Base-by-base conservation (phyloP, 2,329 filamentous ascomycete species). In the Zasmidium angulare region DNA sequence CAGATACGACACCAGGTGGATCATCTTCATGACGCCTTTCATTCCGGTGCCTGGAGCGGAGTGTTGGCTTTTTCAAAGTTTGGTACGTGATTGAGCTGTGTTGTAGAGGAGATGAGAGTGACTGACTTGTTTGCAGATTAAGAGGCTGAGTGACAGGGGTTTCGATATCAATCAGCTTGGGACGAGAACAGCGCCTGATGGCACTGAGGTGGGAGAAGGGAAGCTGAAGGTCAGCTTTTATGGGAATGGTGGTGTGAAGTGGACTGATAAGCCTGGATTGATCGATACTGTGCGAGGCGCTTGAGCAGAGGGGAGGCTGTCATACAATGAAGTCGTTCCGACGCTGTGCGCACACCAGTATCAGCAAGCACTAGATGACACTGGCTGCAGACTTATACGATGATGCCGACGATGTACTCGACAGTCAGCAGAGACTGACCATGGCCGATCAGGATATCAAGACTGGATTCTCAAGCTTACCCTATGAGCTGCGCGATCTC, bases 1-100 rank as follows among this genome's bases (percentile, higher is more conserved):
- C 10, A 58, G 59, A 20, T 65, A 63, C 52, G 63, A 65, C 53
- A 65, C 61, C 3, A 21, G 63, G 2, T 65, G 61, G 63, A 63
- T 63, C 6, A 60, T 65, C 0, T 65, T 63, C 36, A 20, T 49
- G 2, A 65, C 56, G 53, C 63, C 63, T 2, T 58, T 60, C 17
- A 65, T 65, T 47, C 61, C 63, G 17, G 56, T 65, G 26, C 54
- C 61, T 0, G 63, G 59, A 9, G 57, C 55, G 50, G 63, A 65
- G 53, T 48, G 51, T 26, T 60, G 56, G 61, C 46, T 65, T 46
- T 54, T 26, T 17, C 22, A 48, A n/a, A 43, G 52, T 19, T 46
- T 65, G 22, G 43, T 65, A 17, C 6, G 36, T 43, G 26, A 29
- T 11, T 29, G 26, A 29, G 4, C 11, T 29, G 4, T 29, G n/a